These are phyloP conservation scores for Xylariaceae sp. DNA, from an alignment of 2,329 filamentous ascomycete genomes.

Conservation along the genomic window DNA sequence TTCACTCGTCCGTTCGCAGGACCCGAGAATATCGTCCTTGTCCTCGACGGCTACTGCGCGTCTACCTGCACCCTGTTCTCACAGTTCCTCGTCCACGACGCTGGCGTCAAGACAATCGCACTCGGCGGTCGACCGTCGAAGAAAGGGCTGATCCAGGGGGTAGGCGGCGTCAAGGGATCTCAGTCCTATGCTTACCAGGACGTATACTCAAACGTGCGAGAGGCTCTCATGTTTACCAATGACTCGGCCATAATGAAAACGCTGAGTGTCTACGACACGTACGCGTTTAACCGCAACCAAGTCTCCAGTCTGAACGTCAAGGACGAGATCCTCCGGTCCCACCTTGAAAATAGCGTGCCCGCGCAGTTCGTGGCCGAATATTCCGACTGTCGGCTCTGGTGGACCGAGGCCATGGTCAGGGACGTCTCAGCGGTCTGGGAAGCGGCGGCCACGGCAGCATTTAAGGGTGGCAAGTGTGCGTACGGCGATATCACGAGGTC, in stretches of 20 bases:
- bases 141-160: slow-evolving; percentile 46
- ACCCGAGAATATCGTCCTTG: slow-evolving; percentile 52
- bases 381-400: slow-evolving; percentile 47
- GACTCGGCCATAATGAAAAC: slow-evolving; percentile 29
- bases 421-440: slow-evolving; percentile 46
- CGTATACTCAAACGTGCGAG: slow-evolving; percentile 28
- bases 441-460: slow-evolving; percentile 37
- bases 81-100: slow-evolving; percentile 49
- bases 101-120: slow-evolving; percentile 49
- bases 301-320: slow-evolving; percentile 36
- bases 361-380: slow-evolving; percentile 46
- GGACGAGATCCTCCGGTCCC: slow-evolving; percentile 35
- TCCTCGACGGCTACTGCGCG: slow-evolving; percentile 56
- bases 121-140: slow-evolving; percentile 45
- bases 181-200: slow-evolving; percentile 34
- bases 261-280: slow-evolving; percentile 30
- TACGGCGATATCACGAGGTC: slow-evolving; percentile 32
- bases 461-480: slow-evolving; percentile 38
- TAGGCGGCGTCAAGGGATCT: slow-evolving; percentile 50
- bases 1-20: slow-evolving; percentile 48
- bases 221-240: slow-evolving; percentile 26
- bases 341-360: slow-evolving; percentile 38
- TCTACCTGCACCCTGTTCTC: slow-evolving; percentile 54
- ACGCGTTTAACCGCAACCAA: slow-evolving; percentile 33
- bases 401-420: slow-evolving; percentile 44